phyloP scores from a whole-genome alignment of 495 filamentous ascomycete genomes.

The Hypoxylon fragiforme region DNA sequence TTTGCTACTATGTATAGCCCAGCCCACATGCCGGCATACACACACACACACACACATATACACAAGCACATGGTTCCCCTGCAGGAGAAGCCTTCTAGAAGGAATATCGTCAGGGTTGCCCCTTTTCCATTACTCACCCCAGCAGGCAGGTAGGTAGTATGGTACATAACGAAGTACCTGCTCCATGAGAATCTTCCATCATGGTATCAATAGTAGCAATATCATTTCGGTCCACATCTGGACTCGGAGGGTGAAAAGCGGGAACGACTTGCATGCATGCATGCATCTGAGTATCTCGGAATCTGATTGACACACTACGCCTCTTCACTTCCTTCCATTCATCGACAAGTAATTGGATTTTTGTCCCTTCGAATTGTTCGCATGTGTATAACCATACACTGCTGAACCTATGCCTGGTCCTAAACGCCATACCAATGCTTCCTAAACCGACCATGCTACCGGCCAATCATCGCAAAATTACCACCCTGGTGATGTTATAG shows the following conservation, averaged over 20 bases:
- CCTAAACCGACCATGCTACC: constrained; percentile 5
- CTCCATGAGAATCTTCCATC: no score
- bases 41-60: constrained; percentile 5
- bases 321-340: no score
- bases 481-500: constrained; percentile 5
- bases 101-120: neutral
- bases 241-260: constrained; percentile 14
- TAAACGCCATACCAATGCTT: constrained; percentile 30
- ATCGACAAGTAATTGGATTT: no score
- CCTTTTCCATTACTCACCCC: constrained; percentile 5
- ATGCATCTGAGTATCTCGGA: no score
- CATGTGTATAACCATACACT: neutral
- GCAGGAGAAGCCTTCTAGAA: constrained; percentile 36
- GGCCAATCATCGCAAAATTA: constrained; percentile 1
- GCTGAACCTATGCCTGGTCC: constrained; percentile 7
- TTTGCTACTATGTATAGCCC: constrained; percentile 31
- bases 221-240: no score
- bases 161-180: no score
- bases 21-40: constrained; percentile 25
- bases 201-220: no score
- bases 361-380: no score
- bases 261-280: constrained; percentile 17
- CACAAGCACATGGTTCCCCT: neutral
- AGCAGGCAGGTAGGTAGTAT: no score
- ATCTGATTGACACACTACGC: no score